phyloP scores from a whole-genome alignment of 176 grass and related monocot species.

The Aegilops sharonensis region DNA sequence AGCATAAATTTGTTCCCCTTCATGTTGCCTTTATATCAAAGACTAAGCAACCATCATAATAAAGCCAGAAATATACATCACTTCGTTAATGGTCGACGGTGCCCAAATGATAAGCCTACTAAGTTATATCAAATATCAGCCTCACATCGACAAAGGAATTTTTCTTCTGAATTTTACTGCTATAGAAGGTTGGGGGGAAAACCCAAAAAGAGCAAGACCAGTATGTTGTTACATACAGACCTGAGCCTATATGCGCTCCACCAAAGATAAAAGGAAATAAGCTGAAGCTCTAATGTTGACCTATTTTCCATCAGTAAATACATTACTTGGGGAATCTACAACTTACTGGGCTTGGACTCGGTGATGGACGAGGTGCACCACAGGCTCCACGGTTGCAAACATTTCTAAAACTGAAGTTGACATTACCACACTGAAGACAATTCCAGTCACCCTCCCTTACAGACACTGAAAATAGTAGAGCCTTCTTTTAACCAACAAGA shows the following conservation, averaged over 20 bases:
- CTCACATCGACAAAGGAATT: neutral
- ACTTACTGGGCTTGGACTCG: constrained; percentile 88
- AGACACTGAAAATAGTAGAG: constrained; percentile 65
- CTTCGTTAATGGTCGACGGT: neutral
- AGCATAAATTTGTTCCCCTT: neutral
- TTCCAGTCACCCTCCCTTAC: constrained; percentile 95
- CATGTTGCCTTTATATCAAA: neutral
- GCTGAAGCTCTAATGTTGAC: neutral
- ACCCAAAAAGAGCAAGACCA: neutral
- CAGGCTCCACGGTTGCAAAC: constrained; percentile 90
- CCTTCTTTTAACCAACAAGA: constrained; percentile 38
- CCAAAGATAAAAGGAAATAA: neutral
- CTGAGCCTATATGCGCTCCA: neutral
- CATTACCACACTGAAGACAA: constrained; percentile 89
- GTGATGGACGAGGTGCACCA: constrained; percentile 74
- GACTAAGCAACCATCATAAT: neutral
- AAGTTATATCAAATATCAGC: neutral
- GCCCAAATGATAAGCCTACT: neutral
- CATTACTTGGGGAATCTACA: constrained; percentile 53
- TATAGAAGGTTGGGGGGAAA: neutral
- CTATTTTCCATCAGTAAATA: constrained; percentile 34
- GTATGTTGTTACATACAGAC: neutral
- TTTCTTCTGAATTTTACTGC: neutral
- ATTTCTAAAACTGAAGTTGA: constrained; percentile 99
- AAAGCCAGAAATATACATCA: neutral